Evolutionary conservation across 75 land plant genomes (phyloP), one percentile per base, ranked within the genome.

Genomic region (Larix kaempferi): DNA sequence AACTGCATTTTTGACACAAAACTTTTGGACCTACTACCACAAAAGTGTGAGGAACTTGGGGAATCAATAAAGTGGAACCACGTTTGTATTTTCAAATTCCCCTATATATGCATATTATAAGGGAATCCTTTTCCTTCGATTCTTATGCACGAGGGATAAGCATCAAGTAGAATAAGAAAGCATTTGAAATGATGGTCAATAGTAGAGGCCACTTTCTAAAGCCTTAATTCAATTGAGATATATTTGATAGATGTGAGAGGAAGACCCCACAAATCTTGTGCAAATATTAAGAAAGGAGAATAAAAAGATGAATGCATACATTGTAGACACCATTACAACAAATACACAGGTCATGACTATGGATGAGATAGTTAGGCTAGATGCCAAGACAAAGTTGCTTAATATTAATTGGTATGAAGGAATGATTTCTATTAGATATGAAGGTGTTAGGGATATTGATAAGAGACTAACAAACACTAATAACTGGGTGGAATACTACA

Each of bases 361-460:
- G 66, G 77, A 95, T 21, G 99, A 98, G 90, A 98, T 98, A 3
- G 96, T 98, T 57, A 49, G 99, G 41, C 90, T 98, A 26, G 99
- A 98, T 80, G 99, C 99, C 8, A 73, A 98, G 33, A 98, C 99
- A 16, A 98, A 98, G 87, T 73, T 98, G 77, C 88, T 98, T 74
- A 98, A 98, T 85, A 98, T 98, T n/a, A 98, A 98, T 75, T 98
- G 99, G 99, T 98, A 98, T 78, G 99, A 98, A 80, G 99, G 99
- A 55, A 98, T 98, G 99, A 78, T 98, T 74, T 85, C 91, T 2
- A 91, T 85, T 54, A 98, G 99, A 2, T 98, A 98, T 79, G 99
- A 98, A 79, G 99, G 98, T 17, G 99, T 98, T 27, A 87, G 99
- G 41, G 99, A 98, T 84, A 98, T 98, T 33, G 99, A 98, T 85